A percentile compares a stretch with the other conserved stretches of the same genome.
phyloP scores from a whole-genome alignment of 192 early-diverging fungal genomes.

The Entrophospora sp. region DNA sequence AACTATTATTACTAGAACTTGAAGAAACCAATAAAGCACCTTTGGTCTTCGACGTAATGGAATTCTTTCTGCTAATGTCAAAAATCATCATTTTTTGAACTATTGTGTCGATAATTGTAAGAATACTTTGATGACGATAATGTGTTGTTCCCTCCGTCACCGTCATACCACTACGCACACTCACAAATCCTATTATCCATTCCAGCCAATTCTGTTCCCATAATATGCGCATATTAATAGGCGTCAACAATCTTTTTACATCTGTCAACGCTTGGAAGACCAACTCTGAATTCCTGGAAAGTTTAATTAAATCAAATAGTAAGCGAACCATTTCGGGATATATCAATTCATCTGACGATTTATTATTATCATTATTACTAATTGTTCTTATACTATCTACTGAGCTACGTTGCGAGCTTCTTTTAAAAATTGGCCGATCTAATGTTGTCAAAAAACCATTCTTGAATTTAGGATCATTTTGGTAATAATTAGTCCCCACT shows the following conservation, averaged over 20 bases:
- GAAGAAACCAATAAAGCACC: conserved; percentile 20
- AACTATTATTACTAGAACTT: conserved; percentile 5
- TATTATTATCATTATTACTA: conserved; percentile 27
- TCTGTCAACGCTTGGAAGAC: conserved; percentile 32
- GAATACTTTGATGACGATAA: conserved; percentile 28
- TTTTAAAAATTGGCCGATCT: conserved; percentile 18
- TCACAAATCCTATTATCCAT: conserved; percentile 29
- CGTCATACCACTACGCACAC: conserved; percentile 20
- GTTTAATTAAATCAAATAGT: conserved; percentile 28
- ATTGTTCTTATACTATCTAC: conserved; percentile 10
- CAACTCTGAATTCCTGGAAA: conserved; percentile 26
- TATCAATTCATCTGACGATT: conserved; percentile 32
- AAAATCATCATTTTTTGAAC: conserved; percentile 39
- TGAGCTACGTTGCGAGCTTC: not conserved
- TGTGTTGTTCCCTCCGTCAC: conserved; percentile 25
- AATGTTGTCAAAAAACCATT: conserved; percentile 15
- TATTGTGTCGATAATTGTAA: conserved; percentile 29
- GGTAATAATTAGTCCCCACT: conserved; percentile 29
- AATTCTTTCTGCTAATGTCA: conserved; percentile 31
- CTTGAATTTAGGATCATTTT: conserved; percentile 29
- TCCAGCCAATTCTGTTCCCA: conserved; percentile 34
- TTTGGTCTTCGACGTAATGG: conserved; percentile 23
- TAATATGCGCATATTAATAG: conserved; percentile 30
- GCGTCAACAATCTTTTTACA: conserved; percentile 31
- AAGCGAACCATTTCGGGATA: conserved; percentile 29